Conservation (phyloP, 2,329 filamentous ascomycete genomes). For the Dendryphion nanum region DNA sequence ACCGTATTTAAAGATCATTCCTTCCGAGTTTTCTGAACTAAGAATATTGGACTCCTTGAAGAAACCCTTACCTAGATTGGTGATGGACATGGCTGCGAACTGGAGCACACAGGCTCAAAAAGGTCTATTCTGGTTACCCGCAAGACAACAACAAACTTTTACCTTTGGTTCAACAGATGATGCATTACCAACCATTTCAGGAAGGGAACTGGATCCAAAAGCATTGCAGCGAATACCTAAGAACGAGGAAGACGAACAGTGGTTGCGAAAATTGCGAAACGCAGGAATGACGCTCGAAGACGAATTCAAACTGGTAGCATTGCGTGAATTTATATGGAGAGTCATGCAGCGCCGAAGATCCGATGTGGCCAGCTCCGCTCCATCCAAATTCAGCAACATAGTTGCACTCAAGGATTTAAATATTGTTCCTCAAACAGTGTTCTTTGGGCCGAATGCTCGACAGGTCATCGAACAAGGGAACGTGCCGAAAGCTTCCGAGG, state of each 20-base stretch:
- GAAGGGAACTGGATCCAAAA: conserved; percentile 56
- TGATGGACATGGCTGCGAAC: conserved; percentile 79
- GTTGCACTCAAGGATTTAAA: conserved; percentile 72
- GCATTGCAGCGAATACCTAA: conserved; percentile 64
- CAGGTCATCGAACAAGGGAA: conserved; percentile 46
- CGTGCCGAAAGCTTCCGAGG: conserved; percentile 30
- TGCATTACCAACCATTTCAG: conserved; percentile 53
- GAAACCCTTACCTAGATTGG: conserved; percentile 71
- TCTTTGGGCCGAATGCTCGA: conserved; percentile 66
- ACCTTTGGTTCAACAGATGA: conserved; percentile 61
- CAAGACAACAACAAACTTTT: conserved; percentile 69
- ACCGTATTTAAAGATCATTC: conserved; percentile 75
- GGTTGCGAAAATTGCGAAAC: conserved; percentile 81
- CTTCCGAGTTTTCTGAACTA: conserved; percentile 69
- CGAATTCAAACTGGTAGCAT: conserved; percentile 80
- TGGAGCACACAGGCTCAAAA: conserved; percentile 84
- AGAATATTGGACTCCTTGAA: conserved; percentile 79
- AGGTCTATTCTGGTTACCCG: conserved; percentile 82
- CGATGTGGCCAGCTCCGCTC: conserved; percentile 42
- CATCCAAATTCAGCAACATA: conserved; percentile 63
- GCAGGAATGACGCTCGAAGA: conserved; percentile 81
- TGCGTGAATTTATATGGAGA: conserved; percentile 90
- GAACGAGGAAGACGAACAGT: conserved; percentile 92
- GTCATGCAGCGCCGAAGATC: conserved; percentile 70
- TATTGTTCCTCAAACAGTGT: conserved; percentile 81